Conservation (phyloP, 129 eudicot genomes). For the Pulicaria dysenterica region DNA sequence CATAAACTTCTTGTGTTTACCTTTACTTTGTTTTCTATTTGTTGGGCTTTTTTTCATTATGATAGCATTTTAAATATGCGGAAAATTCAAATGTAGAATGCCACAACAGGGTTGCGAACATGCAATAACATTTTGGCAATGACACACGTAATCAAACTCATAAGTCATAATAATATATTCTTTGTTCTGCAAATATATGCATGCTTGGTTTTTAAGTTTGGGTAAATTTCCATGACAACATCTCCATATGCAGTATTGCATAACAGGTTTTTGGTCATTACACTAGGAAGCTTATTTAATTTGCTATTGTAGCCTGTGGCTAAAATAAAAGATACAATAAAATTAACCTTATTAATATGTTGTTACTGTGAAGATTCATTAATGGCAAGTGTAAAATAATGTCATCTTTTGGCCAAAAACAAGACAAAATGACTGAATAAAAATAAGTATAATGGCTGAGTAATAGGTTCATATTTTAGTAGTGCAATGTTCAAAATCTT, state of each 20-base stretch:
- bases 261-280: neutral
- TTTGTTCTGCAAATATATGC: neutral
- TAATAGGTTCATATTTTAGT: too few relatives aligned
- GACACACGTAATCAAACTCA: constrained; percentile 57
- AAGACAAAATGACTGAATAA: neutral
- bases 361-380: neutral
- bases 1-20: constrained; percentile 33
- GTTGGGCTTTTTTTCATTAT: constrained; percentile 35
- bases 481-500: too few relatives aligned
- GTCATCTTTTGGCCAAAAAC: neutral
- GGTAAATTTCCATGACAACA: neutral
- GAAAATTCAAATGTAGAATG: constrained; percentile 83
- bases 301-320: constrained; percentile 2
- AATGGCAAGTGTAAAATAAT: neutral
- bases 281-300: neutral
- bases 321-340: neutral
- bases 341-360: neutral
- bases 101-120: constrained; percentile 82
- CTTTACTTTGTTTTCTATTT: constrained; percentile 32
- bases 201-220: neutral
- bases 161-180: too few relatives aligned
- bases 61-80: constrained; percentile 39
- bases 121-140: constrained; percentile 95
- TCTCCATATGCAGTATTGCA: too few relatives aligned
- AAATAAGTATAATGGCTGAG: neutral